Percentiles rank a stretch among this genome's conserved stretches.
phyloP scores from a whole-genome alignment of 2,329 filamentous ascomycete species.

The Verruconis gallopava region DNA sequence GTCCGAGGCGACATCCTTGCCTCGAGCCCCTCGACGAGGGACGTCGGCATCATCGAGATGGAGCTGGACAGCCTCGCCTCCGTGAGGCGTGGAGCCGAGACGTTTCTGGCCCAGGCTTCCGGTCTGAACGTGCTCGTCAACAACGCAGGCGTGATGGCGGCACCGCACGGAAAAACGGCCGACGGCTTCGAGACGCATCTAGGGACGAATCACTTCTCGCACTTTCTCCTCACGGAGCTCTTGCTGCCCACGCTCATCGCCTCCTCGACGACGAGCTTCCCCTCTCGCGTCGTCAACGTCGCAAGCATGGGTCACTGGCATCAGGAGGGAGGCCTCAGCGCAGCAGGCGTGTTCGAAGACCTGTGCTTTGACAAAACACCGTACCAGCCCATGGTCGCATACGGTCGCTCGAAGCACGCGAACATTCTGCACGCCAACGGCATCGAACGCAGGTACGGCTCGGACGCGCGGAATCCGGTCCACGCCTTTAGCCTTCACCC shows the following conservation, averaged over 20 bases:
- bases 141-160: slow-evolving; percentile 15
- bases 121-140: slow-evolving; percentile 10
- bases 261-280: slow-evolving; percentile 25
- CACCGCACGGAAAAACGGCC: slow-evolving; percentile 14
- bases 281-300: slow-evolving; percentile 32
- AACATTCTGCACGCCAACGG: slow-evolving; percentile 39
- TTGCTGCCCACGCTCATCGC: slow-evolving; percentile 32
- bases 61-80: slow-evolving; percentile 15
- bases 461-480: slow-evolving; percentile 21
- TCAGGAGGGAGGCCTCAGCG: not conserved
- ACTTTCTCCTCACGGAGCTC: slow-evolving; percentile 41
- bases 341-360: slow-evolving; percentile 21
- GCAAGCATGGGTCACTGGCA: slow-evolving; percentile 1
- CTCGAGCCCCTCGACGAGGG: slow-evolving; percentile 10
- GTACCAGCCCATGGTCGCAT: slow-evolving; percentile 27
- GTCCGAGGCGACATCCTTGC: slow-evolving; percentile 17
- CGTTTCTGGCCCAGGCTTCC: slow-evolving; percentile 13
- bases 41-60: slow-evolving; percentile 16
- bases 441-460: slow-evolving; percentile 36
- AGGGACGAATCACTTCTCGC: slow-evolving; percentile 39
- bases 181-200: slow-evolving; percentile 39
- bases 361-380: slow-evolving; percentile 23
- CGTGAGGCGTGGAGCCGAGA: slow-evolving; percentile 15
- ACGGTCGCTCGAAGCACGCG: slow-evolving; percentile 38
- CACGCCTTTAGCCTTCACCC: slow-evolving; percentile 36